These are phyloP conservation scores for Binderoboletus segoi DNA, from an alignment of 1,284 basidiomycete species.

Conservation along the genomic window DNA sequence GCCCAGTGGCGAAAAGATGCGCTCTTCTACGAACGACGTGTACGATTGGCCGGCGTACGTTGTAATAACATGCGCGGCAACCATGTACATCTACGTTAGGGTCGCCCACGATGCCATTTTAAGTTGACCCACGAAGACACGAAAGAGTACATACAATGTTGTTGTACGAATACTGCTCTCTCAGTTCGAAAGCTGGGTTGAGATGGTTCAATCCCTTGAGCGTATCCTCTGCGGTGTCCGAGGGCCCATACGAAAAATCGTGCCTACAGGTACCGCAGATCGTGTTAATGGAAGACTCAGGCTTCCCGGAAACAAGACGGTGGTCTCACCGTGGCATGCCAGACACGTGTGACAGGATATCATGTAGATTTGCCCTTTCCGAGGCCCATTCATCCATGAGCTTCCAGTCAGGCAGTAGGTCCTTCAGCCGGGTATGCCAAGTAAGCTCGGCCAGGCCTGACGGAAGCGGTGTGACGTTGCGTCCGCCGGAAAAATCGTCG, in stretches of 20 bases:
- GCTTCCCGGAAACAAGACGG: no score
- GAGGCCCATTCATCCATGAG: constrained; percentile 39
- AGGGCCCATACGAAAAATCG: constrained; percentile 36
- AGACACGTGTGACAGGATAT: constrained; percentile 43
- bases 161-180: constrained; percentile 45
- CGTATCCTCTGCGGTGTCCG: constrained; percentile 31
- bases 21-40: constrained; percentile 34
- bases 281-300: background rate
- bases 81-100: constrained; percentile 39
- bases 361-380: constrained; percentile 36
- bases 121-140: no score
- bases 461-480: constrained; percentile 40
- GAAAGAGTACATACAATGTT: constrained; percentile 38
- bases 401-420: constrained; percentile 42
- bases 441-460: constrained; percentile 31
- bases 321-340: constrained; percentile 38
- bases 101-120: no score
- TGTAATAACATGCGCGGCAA: constrained; percentile 36
- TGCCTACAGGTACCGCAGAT: constrained; percentile 26
- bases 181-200: constrained; percentile 40
- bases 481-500: constrained; percentile 38
- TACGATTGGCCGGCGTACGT: constrained; percentile 38
- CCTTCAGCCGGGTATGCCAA: constrained; percentile 39
- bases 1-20: constrained; percentile 34
- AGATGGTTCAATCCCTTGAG: constrained; percentile 38